Evolutionary conservation across 345 rosid species (phyloP), one percentile per base, ranked within the genome.

Genomic region (Acer saccharum): DNA sequence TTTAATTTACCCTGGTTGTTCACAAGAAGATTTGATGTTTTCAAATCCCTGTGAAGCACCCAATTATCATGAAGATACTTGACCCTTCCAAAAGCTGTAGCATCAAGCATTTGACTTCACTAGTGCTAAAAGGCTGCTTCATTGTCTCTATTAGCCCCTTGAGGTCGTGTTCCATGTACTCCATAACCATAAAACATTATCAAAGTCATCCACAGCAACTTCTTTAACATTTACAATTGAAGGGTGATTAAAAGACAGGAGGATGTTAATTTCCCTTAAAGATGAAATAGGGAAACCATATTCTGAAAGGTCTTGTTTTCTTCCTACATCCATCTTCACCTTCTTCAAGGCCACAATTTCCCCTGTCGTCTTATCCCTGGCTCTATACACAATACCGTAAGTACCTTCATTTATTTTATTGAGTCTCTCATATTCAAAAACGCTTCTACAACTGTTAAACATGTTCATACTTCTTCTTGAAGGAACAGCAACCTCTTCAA

Each of bases 31-130:
- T 93, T 95, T 10, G 96, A 90, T 43, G 97, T 90, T 83, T 95
- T 95, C 87, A 95, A 81, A 81, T 95, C 98, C 81, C 98, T 88
- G 72, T 95, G 99, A 77, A 93, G 89, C 55, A 93, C 88, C 99
- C 99, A 95, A 77, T 95, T 93, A 71, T 92, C 90, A 80, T 92
- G 99, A 68, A 95, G 98, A 90, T 90, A 87, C 52, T 87, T 82
- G 71, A 95, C 84, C 97, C 98, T 73, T 88, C 92, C 93, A 95
- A 76, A 39, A 95, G 83, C 81, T 95, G 98, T 69, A 88, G 60
- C 99, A 93, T 90, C 89, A 95, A 74, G 74, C 97, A 92, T 84
- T 95, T 92, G 75, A 95, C 94, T 82, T 93, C 98, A 82, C 97
- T 93, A 63, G 90, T 90, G 78, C 96, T 93, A 48, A 93, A 93